phyloP scores from a whole-genome alignment of 2,329 filamentous ascomycete species.

The Colletotrichum lupini region DNA sequence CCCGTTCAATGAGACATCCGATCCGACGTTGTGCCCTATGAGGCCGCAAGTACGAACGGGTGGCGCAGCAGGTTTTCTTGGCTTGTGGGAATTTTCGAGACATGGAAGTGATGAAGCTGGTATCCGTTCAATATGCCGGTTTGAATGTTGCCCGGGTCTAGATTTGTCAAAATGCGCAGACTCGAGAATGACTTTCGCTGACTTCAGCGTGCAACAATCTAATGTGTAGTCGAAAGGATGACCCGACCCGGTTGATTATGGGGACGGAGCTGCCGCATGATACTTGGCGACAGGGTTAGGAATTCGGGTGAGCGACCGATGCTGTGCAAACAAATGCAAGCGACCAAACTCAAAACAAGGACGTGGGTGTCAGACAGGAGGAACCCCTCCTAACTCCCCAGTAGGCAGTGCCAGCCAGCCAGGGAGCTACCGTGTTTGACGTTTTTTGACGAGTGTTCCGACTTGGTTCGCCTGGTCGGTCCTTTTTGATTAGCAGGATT shows the following conservation, averaged over 20 bases:
- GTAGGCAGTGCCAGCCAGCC: background rate
- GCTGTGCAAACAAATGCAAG: conserved; percentile 14
- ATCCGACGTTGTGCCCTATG: conserved; percentile 19
- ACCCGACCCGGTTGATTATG: background rate
- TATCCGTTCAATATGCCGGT: background rate
- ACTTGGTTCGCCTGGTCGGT: conserved; percentile 17
- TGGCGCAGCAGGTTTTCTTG: conserved; percentile 20
- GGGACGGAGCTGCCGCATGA: conserved; percentile 17
- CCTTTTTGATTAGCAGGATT: background rate
- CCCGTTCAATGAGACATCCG: background rate
- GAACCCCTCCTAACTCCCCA: background rate
- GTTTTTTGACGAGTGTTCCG: conserved; percentile 20
- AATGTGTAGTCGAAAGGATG: background rate
- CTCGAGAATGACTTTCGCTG: background rate
- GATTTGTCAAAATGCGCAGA: background rate
- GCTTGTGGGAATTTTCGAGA: conserved; percentile 3
- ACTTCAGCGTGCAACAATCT: background rate
- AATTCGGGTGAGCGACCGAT: conserved; percentile 18
- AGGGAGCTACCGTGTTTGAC: conserved; percentile 26
- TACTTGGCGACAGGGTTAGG: conserved; percentile 10
- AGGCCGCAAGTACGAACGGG: conserved; percentile 12
- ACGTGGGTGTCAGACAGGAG: conserved; percentile 20
- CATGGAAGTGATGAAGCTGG: background rate
- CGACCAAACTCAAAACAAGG: background rate
- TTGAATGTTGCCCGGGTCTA: background rate